These are phyloP conservation scores for Viola pubescens DNA, from an alignment of 441 rosid species.

Conservation along the genomic window DNA sequence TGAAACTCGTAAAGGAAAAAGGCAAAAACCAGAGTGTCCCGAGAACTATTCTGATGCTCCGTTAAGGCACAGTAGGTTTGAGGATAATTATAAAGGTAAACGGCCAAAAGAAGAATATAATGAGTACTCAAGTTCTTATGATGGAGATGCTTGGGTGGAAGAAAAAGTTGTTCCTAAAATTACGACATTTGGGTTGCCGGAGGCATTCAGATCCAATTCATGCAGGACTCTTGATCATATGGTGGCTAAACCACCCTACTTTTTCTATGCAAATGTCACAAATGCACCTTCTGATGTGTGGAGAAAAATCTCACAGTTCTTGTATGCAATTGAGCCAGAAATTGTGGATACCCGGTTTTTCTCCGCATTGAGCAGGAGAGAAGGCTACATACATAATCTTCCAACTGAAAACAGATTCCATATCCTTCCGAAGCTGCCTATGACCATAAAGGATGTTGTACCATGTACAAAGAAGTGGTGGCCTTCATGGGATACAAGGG, in stretches of 20 bases:
- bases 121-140: slow-evolving; percentile 34
- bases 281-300: slow-evolving; percentile 41
- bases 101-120: slow-evolving; percentile 46
- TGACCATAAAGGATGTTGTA: slow-evolving; percentile 59
- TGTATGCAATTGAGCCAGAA: slow-evolving; percentile 62
- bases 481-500: slow-evolving; percentile 95
- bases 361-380: slow-evolving; percentile 66
- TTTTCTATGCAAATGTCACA: slow-evolving; percentile 66
- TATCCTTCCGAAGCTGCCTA: slow-evolving; percentile 46
- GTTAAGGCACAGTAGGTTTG: slow-evolving; percentile 13
- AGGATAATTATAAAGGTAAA: slow-evolving; percentile 43
- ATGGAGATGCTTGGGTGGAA: slow-evolving; percentile 39
- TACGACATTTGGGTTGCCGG: slow-evolving; percentile 20
- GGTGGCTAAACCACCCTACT: slow-evolving; percentile 60
- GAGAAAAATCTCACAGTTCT: slow-evolving; percentile 61
- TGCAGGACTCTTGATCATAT: slow-evolving; percentile 35
- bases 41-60: slow-evolving; percentile 26
- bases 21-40: slow-evolving; percentile 52
- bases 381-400: slow-evolving; percentile 89
- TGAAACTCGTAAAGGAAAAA: slow-evolving; percentile 49
- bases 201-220: slow-evolving; percentile 32
- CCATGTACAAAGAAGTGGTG: slow-evolving; percentile 75
- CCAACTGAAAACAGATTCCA: slow-evolving; percentile 51
- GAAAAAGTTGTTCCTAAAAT: slow-evolving; percentile 34
- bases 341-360: slow-evolving; percentile 50